These are phyloP conservation scores for Cryphonectria parasitica DNA, from an alignment of 2,329 filamentous ascomycete species.

Conservation along the genomic window DNA sequence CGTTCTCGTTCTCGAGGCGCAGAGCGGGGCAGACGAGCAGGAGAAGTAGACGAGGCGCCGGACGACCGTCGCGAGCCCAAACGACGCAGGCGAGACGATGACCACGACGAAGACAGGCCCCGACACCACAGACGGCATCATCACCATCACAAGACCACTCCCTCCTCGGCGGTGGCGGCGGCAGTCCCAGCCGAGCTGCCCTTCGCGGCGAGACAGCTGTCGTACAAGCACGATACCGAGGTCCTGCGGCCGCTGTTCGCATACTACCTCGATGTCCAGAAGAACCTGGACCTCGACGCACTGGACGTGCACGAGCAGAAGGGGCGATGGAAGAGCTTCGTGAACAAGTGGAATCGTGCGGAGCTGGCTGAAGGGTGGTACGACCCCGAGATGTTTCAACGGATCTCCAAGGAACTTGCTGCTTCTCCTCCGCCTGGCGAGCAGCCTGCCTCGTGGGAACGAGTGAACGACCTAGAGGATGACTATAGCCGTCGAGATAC, in stretches of 20 bases:
- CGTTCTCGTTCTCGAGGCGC: background rate
- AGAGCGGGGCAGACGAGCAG: background rate
- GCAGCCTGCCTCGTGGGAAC: conserved; percentile 5
- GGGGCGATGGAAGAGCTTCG: conserved; percentile 92
- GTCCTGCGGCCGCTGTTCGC: conserved; percentile 74
- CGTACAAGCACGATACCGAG: conserved; percentile 66
- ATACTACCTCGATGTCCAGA: conserved; percentile 87
- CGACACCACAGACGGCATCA: background rate
- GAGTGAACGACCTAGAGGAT: conserved; percentile 29
- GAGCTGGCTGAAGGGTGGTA: conserved; percentile 94
- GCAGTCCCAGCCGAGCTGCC: conserved; percentile 55
- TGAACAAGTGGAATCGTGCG: conserved; percentile 87
- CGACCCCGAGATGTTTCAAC: conserved; percentile 70
- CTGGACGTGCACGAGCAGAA: conserved; percentile 76
- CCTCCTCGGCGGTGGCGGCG: background rate
- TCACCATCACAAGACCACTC: background rate
- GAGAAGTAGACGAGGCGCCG: background rate
- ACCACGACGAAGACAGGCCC: background rate
- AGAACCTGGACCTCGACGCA: conserved; percentile 69
- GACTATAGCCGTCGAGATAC: background rate
- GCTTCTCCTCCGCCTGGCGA: background rate
- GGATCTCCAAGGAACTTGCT: conserved; percentile 24
- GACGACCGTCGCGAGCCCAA: conserved; percentile 7
- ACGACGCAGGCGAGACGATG: conserved; percentile 10
- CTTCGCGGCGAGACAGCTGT: conserved; percentile 66